phyloP scores from a whole-genome alignment of 768 basidiomycete genomes.

The Russula sp. region DNA sequence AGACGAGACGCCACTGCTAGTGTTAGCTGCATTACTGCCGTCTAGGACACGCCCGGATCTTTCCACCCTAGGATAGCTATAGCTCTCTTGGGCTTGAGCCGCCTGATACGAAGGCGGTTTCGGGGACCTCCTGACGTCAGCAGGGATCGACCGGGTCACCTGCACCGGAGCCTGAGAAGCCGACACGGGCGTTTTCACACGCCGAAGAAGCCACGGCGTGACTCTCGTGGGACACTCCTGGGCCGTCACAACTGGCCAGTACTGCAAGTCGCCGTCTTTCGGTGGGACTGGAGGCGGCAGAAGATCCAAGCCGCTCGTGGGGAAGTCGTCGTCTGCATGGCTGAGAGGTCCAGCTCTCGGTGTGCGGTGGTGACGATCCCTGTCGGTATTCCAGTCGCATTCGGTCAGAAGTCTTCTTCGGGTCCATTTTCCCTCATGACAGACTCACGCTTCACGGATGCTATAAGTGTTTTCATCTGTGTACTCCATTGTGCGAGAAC shows the following conservation, averaged over 20 bases:
- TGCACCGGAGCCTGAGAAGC: neutral
- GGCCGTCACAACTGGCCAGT: neutral
- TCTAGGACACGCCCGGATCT: neutral
- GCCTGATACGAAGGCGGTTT: constrained; percentile 3
- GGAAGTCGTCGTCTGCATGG: neutral
- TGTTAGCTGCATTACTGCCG: neutral
- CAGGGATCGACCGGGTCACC: neutral
- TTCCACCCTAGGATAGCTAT: constrained; percentile 1
- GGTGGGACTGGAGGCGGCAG: constrained; percentile 8
- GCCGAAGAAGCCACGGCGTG: constrained; percentile 16
- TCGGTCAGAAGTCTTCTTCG: neutral
- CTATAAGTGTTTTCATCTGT: neutral
- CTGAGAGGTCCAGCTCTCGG: constrained; percentile 14
- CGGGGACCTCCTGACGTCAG: neutral
- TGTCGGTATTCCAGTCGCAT: neutral
- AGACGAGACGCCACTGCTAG: neutral
- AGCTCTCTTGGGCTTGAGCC: neutral
- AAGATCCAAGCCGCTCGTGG: neutral
- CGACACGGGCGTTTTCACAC: constrained; percentile 3
- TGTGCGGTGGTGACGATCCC: neutral
- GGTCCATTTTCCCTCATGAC: neutral
- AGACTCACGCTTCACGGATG: constrained; percentile 1
- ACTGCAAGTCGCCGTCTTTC: neutral
- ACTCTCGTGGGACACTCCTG: constrained; percentile 6
- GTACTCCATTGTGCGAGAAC: neutral